Evolutionary conservation across 805 yeast genomes (phyloP).

Genomic region (Spathaspora boniae): DNA sequence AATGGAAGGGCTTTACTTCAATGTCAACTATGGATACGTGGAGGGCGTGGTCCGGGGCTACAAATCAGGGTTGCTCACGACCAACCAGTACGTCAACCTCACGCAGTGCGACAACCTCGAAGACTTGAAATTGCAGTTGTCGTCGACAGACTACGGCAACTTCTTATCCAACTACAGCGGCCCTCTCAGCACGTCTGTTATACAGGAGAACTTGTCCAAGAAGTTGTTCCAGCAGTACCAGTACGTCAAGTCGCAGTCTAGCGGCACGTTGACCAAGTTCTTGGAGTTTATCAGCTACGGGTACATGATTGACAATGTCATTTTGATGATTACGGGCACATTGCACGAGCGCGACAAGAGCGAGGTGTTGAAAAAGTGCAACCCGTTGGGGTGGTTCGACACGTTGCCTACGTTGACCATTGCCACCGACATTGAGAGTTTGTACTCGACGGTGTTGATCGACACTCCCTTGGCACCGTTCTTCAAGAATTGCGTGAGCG

Average conservation of each 20-base stretch:
- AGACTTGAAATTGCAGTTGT: conserved; percentile 87
- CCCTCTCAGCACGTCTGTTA: conserved; percentile 79
- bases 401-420: conserved; percentile 92
- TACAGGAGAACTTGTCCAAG: conserved; percentile 72
- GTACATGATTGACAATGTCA: conserved; percentile 97
- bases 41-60: conserved; percentile 96
- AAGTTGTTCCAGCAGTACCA: conserved; percentile 81
- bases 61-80: conserved; percentile 73
- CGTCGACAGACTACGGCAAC: conserved; percentile 95
- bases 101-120: conserved; percentile 96
- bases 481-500: conserved; percentile 83
- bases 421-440: conserved; percentile 91
- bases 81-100: conserved; percentile 82
- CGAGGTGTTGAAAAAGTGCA: conserved; percentile 87
- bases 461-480: conserved; percentile 98
- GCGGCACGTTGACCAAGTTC: conserved; percentile 74
- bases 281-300: conserved; percentile 93
- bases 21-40: conserved; percentile 83
- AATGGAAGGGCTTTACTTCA: conserved; percentile 94
- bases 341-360: conserved; percentile 89
- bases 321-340: conserved; percentile 94
- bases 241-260: conserved; percentile 79
- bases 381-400: conserved; percentile 98
- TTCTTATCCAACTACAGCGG: conserved; percentile 79
- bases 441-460: conserved; percentile 86